These are phyloP conservation scores for Leishmania martiniquensis DNA, from an alignment of 208 protist genomes.

Conservation along the genomic window DNA sequence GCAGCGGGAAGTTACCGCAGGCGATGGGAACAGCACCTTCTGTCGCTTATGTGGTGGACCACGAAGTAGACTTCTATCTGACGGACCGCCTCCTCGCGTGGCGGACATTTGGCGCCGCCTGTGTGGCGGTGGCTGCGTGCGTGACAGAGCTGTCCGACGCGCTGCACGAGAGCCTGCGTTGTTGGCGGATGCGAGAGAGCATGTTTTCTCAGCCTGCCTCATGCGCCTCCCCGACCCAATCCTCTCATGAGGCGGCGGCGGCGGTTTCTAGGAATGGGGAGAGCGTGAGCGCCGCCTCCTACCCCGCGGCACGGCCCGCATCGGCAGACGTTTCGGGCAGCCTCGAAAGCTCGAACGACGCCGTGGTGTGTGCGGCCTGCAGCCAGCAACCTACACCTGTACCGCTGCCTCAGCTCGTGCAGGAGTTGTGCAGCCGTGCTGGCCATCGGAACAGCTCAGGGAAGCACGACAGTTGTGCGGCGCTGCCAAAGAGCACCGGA, in stretches of 20 bases:
- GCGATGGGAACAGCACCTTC: not conserved
- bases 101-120: constrained; percentile 73
- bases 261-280: not conserved
- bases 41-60: not conserved
- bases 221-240: not conserved
- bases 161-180: constrained; percentile 40
- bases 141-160: constrained; percentile 66
- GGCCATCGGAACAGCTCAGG: not conserved
- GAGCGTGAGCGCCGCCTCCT: not conserved
- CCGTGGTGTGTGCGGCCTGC: not conserved
- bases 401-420: constrained; percentile 13
- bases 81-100: constrained; percentile 68
- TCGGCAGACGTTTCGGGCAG: not conserved
- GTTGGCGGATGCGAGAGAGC: constrained; percentile 25
- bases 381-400: not conserved
- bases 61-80: constrained; percentile 67
- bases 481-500: not conserved
- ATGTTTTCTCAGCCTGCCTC: constrained; percentile 6
- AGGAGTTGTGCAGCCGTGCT: not conserved
- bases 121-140: constrained; percentile 55
- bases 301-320: not conserved
- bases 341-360: not conserved
- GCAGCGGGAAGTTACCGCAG: not conserved
- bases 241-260: not conserved
- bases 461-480: not conserved